Evolutionary conservation across 169 alveolate species (phyloP).

Genomic region (Hammondia hammondi): DNA sequence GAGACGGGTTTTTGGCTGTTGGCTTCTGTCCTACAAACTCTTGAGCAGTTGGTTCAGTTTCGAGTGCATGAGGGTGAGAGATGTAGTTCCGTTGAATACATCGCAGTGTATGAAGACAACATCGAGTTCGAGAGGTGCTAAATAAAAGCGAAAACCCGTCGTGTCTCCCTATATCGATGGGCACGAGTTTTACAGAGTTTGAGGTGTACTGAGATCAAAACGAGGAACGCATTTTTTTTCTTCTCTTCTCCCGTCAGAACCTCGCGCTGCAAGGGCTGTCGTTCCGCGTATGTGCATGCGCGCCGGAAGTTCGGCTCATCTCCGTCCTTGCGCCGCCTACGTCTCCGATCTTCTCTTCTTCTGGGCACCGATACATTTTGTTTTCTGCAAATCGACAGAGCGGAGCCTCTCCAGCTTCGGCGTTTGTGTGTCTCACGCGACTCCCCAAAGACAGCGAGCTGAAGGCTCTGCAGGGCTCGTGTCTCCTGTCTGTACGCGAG

Average conservation of each 20-base stretch:
- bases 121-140: no score
- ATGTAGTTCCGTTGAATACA: no score
- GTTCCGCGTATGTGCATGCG: neutral
- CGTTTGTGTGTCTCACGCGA: neutral
- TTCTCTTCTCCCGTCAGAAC: neutral
- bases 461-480: neutral
- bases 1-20: neutral
- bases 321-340: conserved; percentile 31
- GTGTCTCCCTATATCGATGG: no score
- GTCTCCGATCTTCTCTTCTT: neutral
- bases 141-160: no score
- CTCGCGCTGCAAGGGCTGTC: neutral
- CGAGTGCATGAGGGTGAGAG: no score
- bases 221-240: neutral
- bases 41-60: neutral
- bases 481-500: neutral
- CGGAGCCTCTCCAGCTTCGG: neutral
- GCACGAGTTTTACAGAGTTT: no score
- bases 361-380: conserved; percentile 2
- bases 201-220: no score
- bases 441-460: conserved; percentile 1
- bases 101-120: no score
- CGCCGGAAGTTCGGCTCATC: neutral
- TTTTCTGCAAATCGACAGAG: neutral
- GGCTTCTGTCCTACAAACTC: neutral